Percentiles rank a stretch among this genome's conserved stretches.
These are phyloP conservation scores for Asterophora parasitica DNA, from an alignment of 768 basidiomycete species.

Conservation along the genomic window DNA sequence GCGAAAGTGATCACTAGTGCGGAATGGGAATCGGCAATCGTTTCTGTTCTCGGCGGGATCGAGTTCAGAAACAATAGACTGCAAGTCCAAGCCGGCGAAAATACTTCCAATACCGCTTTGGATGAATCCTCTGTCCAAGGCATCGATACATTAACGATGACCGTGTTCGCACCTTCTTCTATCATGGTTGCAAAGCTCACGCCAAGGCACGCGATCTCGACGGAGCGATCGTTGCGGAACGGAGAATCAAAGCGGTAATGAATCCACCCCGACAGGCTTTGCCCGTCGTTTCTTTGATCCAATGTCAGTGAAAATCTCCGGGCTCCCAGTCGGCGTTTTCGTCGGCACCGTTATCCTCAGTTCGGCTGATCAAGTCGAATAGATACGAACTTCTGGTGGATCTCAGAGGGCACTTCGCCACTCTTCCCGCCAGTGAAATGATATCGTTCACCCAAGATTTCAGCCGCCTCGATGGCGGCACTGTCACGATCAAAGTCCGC, in stretches of 20 bases:
- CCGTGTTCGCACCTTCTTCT: conserved; percentile 46
- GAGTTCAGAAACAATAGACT: conserved; percentile 42
- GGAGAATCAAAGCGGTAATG: conserved; percentile 41
- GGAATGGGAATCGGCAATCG: conserved; percentile 36
- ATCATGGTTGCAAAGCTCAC: conserved; percentile 38
- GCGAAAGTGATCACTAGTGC: conserved; percentile 40
- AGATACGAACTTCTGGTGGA: conserved; percentile 14
- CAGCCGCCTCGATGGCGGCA: conserved; percentile 24
- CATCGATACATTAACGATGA: conserved; percentile 39
- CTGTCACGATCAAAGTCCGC: conserved; percentile 34
- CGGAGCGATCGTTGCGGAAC: conserved; percentile 36
- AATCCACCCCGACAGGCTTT: conserved; percentile 33
- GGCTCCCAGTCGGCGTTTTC: conserved; percentile 28
- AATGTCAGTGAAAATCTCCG: conserved; percentile 38
- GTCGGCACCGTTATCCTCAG: conserved; percentile 21
- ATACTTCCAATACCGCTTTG: conserved; percentile 38
- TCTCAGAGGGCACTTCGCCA: conserved; percentile 22
- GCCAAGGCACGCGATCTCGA: conserved; percentile 34
- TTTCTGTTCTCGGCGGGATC: conserved; percentile 40
- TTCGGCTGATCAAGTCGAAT: conserved; percentile 19
- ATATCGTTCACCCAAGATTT: conserved; percentile 23
- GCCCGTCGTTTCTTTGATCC: conserved; percentile 21
- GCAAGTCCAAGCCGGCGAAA: conserved; percentile 37
- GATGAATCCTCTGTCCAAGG: conserved; percentile 26
- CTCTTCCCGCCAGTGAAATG: conserved; percentile 15